Base-by-base conservation (phyloP, 805 yeast species). In the Candida maris region DNA sequence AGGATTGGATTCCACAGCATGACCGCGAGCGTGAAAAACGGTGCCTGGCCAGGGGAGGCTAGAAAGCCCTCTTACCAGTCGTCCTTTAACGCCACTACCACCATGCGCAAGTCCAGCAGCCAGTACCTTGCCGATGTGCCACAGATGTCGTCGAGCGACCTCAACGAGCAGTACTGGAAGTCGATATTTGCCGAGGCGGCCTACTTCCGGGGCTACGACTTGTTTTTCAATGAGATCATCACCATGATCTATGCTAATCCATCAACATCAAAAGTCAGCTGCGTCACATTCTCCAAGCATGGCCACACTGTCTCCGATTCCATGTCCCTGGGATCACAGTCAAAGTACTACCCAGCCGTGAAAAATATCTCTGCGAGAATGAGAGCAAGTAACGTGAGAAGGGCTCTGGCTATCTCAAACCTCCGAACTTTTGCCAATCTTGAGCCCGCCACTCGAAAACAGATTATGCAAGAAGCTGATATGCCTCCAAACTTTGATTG, bases 311-410 rank as follows among this genome's bases (percentile, higher is more conserved):
- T 74, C 19, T 75, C 75, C 47, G 68, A 71, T 20, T 68, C 79
- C 15, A 60, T 87, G 50, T 75, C 85, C 3, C 56, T 85, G 8
- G 73, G 70, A 29, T 52, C 66, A 0, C 61, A 70, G 30, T 85
- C 96, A 2, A 69, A 82, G 34, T 91, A 78, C 56, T 85, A 73
- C 63, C 88, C 84, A 1, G 93, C 95, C 1, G 75, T 89, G 46
- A 75, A 79, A 49, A 87, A 86, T 49, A 63, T 91, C 30, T 54
- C 70, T 0, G 64, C 65, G 0, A 58, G 67, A 8, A 68, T 70
- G 48, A 66, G 68, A 44, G 55, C 64, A 4, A 75, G 85, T 7
- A 78, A 77, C 31, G 85, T 81, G 2, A 71, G 94, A 45, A 71
- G 76, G 42, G 81, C 91, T 0, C 65, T 89, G 25, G 96, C 97